These are phyloP conservation scores for Paecilomyces fulvus DNA, from an alignment of 2,329 filamentous ascomycete species.

Conservation along the genomic window DNA sequence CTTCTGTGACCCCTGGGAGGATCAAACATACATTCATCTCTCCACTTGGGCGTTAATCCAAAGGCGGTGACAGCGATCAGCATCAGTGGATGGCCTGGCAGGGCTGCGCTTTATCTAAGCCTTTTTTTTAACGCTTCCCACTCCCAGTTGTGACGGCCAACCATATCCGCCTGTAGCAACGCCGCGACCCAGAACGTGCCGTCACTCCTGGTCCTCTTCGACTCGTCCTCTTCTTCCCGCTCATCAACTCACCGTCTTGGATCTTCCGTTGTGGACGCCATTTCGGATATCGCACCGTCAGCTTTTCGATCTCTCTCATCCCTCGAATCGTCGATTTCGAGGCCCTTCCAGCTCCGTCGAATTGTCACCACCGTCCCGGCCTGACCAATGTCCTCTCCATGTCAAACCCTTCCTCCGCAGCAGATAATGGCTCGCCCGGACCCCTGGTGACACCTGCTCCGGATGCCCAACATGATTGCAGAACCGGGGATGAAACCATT, in stretches of 20 bases:
- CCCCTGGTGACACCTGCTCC: conserved; percentile 39
- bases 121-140: background rate
- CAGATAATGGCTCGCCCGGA: conserved; percentile 32
- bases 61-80: background rate
- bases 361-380: conserved; percentile 13
- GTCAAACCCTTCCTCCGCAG: conserved; percentile 39
- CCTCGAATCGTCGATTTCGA: background rate
- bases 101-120: background rate
- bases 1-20: background rate
- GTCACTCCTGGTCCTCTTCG: background rate
- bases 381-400: conserved; percentile 45
- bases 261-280: background rate
- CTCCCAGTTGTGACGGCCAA: background rate
- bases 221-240: background rate
- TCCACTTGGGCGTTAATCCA: background rate
- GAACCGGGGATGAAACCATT: conserved; percentile 14
- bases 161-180: background rate
- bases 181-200: background rate
- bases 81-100: background rate
- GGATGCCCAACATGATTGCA: conserved; percentile 31
- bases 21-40: too few species aligned
- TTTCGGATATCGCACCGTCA: background rate
- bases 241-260: background rate
- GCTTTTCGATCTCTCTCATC: background rate
- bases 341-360: background rate